Conservation (phyloP, 2,329 filamentous ascomycete genomes). For the Fusarium denticulatum region DNA sequence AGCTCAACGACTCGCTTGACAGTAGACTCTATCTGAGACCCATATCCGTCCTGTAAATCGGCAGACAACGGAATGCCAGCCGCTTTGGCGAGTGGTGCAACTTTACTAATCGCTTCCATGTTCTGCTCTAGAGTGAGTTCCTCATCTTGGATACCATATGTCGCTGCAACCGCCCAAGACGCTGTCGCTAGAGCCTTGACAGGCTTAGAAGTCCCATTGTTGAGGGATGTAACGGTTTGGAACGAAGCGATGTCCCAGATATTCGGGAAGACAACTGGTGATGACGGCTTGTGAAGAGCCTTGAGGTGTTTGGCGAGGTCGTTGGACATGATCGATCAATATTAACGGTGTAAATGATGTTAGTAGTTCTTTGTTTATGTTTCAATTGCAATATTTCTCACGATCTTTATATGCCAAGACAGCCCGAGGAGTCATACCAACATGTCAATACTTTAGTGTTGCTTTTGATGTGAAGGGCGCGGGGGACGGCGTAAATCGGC, state of each 20-base stretch:
- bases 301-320: slow-evolving; percentile 50
- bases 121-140: slow-evolving; percentile 62
- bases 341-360: neutral
- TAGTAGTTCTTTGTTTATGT: neutral
- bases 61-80: slow-evolving; percentile 61
- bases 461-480: slow-evolving; percentile 31
- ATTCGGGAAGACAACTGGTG: slow-evolving; percentile 65
- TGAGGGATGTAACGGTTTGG: slow-evolving; percentile 55
- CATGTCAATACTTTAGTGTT: slow-evolving; percentile 8
- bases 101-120: slow-evolving; percentile 55
- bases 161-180: slow-evolving; percentile 61
- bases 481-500: slow-evolving; percentile 6
- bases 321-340: slow-evolving; percentile 41
- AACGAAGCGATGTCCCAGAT: slow-evolving; percentile 64
- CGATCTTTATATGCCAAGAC: slow-evolving; percentile 3
- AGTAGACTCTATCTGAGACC: slow-evolving; percentile 55
- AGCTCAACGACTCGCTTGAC: slow-evolving; percentile 57
- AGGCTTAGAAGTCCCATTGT: slow-evolving; percentile 48
- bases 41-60: slow-evolving; percentile 71
- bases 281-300: slow-evolving; percentile 60
- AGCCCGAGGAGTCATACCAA: neutral
- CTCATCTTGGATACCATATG: slow-evolving; percentile 56
- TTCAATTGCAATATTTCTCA: too few species aligned
- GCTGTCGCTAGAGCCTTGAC: slow-evolving; percentile 59
- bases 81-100: slow-evolving; percentile 55